Evolutionary conservation across 805 yeast genomes (phyloP).

Genomic region (Crinitomyces ghanaensis): DNA sequence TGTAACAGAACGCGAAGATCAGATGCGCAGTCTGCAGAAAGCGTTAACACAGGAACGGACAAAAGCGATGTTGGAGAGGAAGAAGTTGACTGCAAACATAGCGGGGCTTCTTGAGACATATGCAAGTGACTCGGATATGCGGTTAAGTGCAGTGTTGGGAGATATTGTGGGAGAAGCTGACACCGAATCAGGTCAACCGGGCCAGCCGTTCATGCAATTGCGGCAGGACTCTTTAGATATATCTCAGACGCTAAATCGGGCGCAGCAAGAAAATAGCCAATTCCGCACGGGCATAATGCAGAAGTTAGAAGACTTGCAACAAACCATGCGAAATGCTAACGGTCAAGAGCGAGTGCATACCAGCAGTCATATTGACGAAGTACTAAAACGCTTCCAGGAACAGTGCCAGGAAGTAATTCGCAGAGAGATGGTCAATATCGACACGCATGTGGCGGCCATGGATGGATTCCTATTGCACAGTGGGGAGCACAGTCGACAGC

Average conservation of each 20-base stretch:
- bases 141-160: not conserved
- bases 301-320: no score
- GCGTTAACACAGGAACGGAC: constrained; percentile 2
- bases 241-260: no score
- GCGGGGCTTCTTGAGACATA: constrained; percentile 4
- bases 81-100: constrained; percentile 1
- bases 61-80: constrained; percentile 2
- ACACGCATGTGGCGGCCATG: not conserved
- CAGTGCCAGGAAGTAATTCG: not conserved
- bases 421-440: not conserved
- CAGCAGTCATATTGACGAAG: no score
- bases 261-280: no score
- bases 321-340: no score
- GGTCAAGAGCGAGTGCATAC: no score
- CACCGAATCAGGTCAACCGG: no score
- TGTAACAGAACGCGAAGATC: not conserved
- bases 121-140: not conserved
- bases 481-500: constrained; percentile 1
- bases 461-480: constrained; percentile 1
- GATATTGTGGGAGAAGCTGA: no score
- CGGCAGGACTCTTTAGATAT: no score
- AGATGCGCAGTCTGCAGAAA: not conserved
- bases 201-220: no score
- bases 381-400: no score
- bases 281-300: no score